Evolutionary conservation across 163 green algal genomes (phyloP).

Genomic region (Scenedesmus sp.): DNA sequence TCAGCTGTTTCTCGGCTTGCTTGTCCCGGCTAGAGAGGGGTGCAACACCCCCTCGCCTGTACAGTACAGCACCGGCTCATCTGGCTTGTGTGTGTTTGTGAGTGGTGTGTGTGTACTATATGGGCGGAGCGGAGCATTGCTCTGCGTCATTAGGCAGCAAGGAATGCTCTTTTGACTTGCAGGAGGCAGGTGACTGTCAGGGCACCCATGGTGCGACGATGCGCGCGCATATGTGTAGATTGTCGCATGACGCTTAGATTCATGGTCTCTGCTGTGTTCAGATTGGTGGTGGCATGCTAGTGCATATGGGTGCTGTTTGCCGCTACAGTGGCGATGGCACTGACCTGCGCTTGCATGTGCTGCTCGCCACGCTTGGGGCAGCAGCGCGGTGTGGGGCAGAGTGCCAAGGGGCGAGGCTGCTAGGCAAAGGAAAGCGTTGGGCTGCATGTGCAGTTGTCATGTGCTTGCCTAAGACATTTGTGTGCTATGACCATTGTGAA

Average conservation of each 20-base stretch:
- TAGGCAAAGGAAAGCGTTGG: too few species aligned
- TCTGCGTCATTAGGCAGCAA: neutral
- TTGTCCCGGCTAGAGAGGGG: neutral
- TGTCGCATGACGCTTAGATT: neutral
- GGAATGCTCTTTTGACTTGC: neutral
- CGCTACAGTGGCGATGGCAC: too few species aligned
- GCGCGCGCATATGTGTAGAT: neutral
- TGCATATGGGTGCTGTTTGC: too few species aligned
- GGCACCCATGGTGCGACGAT: neutral
- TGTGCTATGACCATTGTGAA: too few species aligned
- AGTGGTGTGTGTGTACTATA: neutral
- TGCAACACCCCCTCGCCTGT: neutral
- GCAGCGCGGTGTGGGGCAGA: too few species aligned
- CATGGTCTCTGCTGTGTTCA: too few species aligned
- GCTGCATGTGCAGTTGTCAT: too few species aligned
- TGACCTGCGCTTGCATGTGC: too few species aligned
- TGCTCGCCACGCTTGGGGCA: too few species aligned
- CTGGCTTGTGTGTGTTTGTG: neutral
- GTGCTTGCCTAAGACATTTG: too few species aligned
- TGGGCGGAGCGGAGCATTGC: neutral
- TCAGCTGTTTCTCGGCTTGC: neutral
- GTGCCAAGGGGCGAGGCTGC: too few species aligned
- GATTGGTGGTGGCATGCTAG: too few species aligned
- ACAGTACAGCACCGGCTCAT: constrained; percentile 2
- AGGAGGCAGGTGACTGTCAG: neutral